Evolutionary conservation across 805 yeast species (phyloP), one percentile per base, ranked within the genome.

Genomic region (Saccharomycopsis schoenii): DNA sequence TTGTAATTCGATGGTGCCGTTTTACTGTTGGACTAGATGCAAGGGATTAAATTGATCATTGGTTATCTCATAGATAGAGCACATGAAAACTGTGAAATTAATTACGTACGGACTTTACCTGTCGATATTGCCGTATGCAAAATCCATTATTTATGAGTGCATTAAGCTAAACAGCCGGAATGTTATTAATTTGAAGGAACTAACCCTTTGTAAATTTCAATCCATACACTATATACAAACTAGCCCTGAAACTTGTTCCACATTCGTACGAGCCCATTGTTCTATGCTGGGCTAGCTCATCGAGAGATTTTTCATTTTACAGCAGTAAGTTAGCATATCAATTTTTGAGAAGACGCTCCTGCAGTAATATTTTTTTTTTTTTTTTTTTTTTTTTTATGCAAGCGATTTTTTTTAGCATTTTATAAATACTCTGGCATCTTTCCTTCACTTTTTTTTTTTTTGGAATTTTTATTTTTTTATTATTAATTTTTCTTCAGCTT

Each of bases 391-490:
- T 37, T 47, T 21, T 47, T 24, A 47, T 47, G 52, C 52, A 47
- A 21, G 52, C 52, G 52, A 19, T 47, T 6, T 43, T 43, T 43
- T 43, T 19, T 43, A 9, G 10, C 21, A 19, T 47, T 47, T 47
- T 47, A 47, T 47, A 47, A 47, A 47, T 47, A 47, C 52, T 47
- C 34, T 47, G 52, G 52, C 52, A 47, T 47, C 52, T 47, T 47
- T 47, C 52, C 52, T 47, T 47, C 52, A 47, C 21, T 47, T 24
- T 12, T 10, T 3, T 21, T 47, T 24, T 12, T 24, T 47, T 21
- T 11, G 34, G n/a, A 21, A 19, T 14, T 47, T n/a, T 47, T 14
- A 11, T 41, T 41, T 21, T 8, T 21, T 21, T 21, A 17, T 12
- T 42, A 6, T 17, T 42, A 8, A 10, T 19, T n/a, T 42, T 17